Evolutionary conservation across 2,329 filamentous ascomycete species (phyloP).

Genomic region (Aspergillus aculeatus): DNA sequence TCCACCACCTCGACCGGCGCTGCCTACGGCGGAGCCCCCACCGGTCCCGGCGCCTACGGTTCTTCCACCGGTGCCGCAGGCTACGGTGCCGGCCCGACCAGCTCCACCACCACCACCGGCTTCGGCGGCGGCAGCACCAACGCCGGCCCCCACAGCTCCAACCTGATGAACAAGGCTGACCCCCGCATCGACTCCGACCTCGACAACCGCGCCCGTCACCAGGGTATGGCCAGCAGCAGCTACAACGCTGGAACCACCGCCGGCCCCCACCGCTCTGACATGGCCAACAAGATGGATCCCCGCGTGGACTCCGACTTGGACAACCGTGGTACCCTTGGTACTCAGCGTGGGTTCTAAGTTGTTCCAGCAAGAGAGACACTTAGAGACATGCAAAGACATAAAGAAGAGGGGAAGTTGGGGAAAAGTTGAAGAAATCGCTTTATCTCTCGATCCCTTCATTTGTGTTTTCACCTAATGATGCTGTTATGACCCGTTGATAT

Average conservation of each 20-base stretch:
- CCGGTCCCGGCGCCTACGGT: not conserved
- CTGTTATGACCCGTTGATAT: not conserved
- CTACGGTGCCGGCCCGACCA: slow-evolving; percentile 18
- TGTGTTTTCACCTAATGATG: not conserved
- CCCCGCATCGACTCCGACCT: slow-evolving; percentile 40
- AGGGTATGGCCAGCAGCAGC: slow-evolving; percentile 11
- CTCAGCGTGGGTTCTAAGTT: slow-evolving; percentile 9
- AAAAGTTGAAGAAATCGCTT: not conserved
- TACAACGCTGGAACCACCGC: slow-evolving; percentile 13
- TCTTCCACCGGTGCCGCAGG: not conserved
- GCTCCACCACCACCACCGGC: slow-evolving; percentile 20
- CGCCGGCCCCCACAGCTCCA: slow-evolving; percentile 38
- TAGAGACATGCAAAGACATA: not conserved
- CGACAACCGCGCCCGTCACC: slow-evolving; percentile 16
- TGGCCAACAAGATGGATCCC: slow-evolving; percentile 55
- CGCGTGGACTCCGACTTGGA: slow-evolving; percentile 52
- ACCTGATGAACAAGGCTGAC: slow-evolving; percentile 33
- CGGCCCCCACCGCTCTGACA: slow-evolving; percentile 47
- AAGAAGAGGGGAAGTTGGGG: not conserved
- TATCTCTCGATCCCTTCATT: not conserved
- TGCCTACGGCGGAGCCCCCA: not conserved
- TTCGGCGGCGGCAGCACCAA: slow-evolving; percentile 18
- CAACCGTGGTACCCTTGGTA: slow-evolving; percentile 3
- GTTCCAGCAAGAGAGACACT: too few species aligned
- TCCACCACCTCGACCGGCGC: not conserved